Conservation (phyloP, 495 filamentous ascomycete genomes). For the Durotheca rogersii region DNA sequence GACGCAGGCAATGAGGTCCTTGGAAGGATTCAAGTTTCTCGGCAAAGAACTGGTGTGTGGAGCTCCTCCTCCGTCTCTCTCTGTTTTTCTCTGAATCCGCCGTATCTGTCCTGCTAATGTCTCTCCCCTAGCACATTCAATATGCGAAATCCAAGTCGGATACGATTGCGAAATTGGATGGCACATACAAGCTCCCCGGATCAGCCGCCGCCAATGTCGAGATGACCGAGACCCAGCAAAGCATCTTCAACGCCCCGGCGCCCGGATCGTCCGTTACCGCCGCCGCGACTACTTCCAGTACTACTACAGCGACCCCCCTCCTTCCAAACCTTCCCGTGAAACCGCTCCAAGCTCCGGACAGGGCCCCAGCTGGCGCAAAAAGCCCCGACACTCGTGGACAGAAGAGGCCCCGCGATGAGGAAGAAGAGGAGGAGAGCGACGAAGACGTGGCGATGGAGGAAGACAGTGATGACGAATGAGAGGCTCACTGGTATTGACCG, state of each 20-base stretch:
- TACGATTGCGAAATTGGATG: constrained; percentile 83
- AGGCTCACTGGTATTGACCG: constrained; percentile 4
- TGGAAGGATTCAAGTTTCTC: constrained; percentile 85
- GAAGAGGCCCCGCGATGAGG: constrained; percentile 74
- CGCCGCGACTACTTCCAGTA: too few relatives aligned
- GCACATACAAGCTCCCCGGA: constrained; percentile 72
- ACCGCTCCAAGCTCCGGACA: constrained; percentile 41
- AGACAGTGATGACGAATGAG: constrained; percentile 59
- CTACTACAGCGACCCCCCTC: constrained; percentile 42
- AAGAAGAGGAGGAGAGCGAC: constrained; percentile 58
- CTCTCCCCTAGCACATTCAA: constrained; percentile 65
- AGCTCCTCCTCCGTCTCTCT: neutral
- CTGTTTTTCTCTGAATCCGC: too few relatives aligned
- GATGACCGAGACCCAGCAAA: constrained; percentile 75
- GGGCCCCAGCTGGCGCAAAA: constrained; percentile 46
- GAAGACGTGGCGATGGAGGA: constrained; percentile 76
- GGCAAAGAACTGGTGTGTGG: constrained; percentile 79
- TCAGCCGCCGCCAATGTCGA: constrained; percentile 54
- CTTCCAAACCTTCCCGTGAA: constrained; percentile 45
- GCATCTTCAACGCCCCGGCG: constrained; percentile 72
- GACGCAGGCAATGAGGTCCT: constrained; percentile 83
- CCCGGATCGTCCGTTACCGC: constrained; percentile 46
- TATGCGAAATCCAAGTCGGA: constrained; percentile 88
- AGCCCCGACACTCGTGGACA: constrained; percentile 49
- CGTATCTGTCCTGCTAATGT: constrained; percentile 27